These are phyloP conservation scores for Talaromyces sp. DNA, from an alignment of 2,329 filamentous ascomycete species.

Conservation along the genomic window DNA sequence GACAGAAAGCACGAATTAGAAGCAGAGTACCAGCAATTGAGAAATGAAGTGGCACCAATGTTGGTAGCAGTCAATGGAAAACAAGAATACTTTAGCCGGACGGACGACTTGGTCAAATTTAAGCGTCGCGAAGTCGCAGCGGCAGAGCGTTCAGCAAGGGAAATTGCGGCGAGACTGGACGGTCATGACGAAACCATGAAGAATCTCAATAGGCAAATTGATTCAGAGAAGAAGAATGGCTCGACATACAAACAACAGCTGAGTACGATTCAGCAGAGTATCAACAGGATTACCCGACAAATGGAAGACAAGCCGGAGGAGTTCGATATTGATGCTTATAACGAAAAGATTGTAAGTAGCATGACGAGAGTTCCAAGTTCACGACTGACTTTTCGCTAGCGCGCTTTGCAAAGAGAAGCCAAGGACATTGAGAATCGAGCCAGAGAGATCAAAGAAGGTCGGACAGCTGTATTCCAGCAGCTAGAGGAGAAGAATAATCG, in stretches of 20 bases:
- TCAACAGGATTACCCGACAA: conserved; percentile 64
- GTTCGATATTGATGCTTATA: conserved; percentile 70
- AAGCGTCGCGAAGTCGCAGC: conserved; percentile 56
- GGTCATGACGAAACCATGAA: conserved; percentile 39
- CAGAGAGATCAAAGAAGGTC: conserved; percentile 41
- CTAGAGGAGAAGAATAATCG: conserved; percentile 38
- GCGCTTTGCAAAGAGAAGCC: conserved; percentile 51
- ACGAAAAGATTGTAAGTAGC: conserved; percentile 66
- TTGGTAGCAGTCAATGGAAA: conserved; percentile 69
- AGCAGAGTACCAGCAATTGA: conserved; percentile 58
- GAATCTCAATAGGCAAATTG: conserved; percentile 41
- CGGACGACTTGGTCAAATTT: conserved; percentile 57
- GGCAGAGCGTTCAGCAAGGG: conserved; percentile 52
- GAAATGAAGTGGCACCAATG: conserved; percentile 64
- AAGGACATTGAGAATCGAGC: conserved; percentile 43
- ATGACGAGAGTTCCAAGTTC: not conserved
- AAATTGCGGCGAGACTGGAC: conserved; percentile 43
- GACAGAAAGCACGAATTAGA: conserved; percentile 55
- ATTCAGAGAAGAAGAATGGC: conserved; percentile 54
- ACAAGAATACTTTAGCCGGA: conserved; percentile 58
- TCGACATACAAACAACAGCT: conserved; percentile 55
- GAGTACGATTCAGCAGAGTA: conserved; percentile 52
- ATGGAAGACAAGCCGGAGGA: conserved; percentile 62
- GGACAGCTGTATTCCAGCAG: conserved; percentile 31
- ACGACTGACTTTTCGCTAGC: conserved; percentile 45